Conservation (phyloP, 768 basidiomycete species). For the Leucocoprinus sp. region DNA sequence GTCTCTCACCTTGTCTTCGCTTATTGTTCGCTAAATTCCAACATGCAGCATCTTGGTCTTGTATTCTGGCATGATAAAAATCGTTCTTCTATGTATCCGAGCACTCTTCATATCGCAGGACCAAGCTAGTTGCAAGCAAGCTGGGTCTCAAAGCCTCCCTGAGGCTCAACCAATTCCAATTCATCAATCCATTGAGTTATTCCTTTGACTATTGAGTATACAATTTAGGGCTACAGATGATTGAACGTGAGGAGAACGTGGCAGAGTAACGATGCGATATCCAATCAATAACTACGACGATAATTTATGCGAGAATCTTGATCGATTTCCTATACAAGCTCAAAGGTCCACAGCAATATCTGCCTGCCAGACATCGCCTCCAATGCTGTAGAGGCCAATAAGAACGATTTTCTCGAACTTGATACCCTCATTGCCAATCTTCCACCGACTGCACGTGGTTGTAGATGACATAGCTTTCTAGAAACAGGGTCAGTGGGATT, state of each 20-base stretch:
- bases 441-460: conserved; percentile 5
- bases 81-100: no score
- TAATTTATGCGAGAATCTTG: neutral
- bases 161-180: no score
- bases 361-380: conserved; percentile 43
- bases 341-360: conserved; percentile 34
- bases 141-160: no score
- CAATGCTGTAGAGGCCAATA: conserved; percentile 32
- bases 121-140: no score
- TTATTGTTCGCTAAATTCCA: no score
- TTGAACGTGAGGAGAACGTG: neutral
- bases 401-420: conserved; percentile 37
- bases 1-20: no score
- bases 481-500: neutral
- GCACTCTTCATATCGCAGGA: no score
- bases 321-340: neutral
- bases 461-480: conserved; percentile 7
- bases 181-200: no score
- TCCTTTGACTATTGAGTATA: neutral
- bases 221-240: neutral
- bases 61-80: no score
- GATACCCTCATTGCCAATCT: conserved; percentile 26
- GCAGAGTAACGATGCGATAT: neutral
- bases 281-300: neutral
- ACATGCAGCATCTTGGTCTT: no score